Conservation (phyloP, 176 grass and related monocot genomes). For the Paspalum vaginatum region DNA sequence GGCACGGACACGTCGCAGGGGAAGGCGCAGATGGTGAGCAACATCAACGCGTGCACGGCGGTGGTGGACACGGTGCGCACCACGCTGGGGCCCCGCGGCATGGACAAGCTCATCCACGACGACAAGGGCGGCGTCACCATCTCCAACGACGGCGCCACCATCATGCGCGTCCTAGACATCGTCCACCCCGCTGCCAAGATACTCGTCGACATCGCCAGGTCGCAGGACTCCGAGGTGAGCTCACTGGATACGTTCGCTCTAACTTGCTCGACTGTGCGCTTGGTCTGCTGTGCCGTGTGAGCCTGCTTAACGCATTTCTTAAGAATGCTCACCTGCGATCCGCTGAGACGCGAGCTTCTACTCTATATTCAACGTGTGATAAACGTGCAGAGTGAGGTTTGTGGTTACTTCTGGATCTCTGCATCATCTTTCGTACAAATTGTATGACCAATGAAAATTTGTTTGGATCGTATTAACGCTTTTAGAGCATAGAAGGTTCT, state of each 20-base stretch:
- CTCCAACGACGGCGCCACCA: conserved; percentile 98
- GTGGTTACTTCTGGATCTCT: background rate
- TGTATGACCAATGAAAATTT: no score
- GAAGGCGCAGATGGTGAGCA: conserved; percentile 83
- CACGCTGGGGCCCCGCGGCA: conserved; percentile 85
- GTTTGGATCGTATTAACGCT: background rate
- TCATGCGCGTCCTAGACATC: conserved; percentile 93
- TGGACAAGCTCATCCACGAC: conserved; percentile 99
- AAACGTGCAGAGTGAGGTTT: background rate
- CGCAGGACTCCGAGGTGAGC: conserved; percentile 88
- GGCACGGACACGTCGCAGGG: conserved; percentile 97
- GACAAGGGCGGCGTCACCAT: conserved; percentile 92
- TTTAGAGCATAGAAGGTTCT: background rate
- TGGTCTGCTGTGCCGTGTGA: background rate
- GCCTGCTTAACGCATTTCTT: background rate
- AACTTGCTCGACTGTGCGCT: background rate
- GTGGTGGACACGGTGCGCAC: conserved; percentile 84
- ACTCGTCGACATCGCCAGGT: conserved; percentile 89
- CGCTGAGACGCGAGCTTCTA: conserved; percentile 1
- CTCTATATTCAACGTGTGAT: background rate
- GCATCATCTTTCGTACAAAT: background rate
- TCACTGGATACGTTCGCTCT: background rate
- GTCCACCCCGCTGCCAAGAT: conserved; percentile 88
- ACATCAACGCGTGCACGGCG: conserved; percentile 93
- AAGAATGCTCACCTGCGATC: background rate